Evolutionary conservation across 768 basidiomycete species (phyloP).

Genomic region (Termitomyces sp.): DNA sequence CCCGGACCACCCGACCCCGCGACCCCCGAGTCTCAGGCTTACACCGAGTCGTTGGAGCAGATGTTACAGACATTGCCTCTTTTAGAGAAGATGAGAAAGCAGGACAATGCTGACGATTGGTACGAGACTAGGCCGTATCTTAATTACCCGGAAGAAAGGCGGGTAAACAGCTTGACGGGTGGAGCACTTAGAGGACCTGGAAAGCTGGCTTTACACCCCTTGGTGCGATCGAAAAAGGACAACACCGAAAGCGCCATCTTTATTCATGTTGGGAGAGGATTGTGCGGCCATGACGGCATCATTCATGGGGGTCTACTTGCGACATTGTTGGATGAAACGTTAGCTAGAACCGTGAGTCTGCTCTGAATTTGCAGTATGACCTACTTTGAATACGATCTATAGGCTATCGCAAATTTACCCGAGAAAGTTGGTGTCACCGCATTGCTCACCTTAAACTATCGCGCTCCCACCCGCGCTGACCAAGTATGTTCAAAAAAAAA

Average conservation of each 20-base stretch:
- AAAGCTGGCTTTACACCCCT: constrained; percentile 72
- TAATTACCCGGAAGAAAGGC: constrained; percentile 60
- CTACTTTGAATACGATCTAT: background rate
- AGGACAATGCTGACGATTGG: constrained; percentile 53
- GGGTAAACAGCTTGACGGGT: constrained; percentile 79
- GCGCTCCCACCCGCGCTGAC: constrained; percentile 84
- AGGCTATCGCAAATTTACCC: constrained; percentile 86
- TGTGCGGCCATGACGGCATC: constrained; percentile 95
- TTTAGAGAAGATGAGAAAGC: constrained; percentile 35
- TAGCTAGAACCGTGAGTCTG: constrained; percentile 67
- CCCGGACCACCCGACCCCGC: constrained; percentile 61
- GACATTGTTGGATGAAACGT: constrained; percentile 81
- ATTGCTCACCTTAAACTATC: constrained; percentile 73
- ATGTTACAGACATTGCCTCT: constrained; percentile 60
- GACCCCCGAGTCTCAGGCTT: constrained; percentile 51
- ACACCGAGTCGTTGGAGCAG: constrained; percentile 58
- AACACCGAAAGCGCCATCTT: constrained; percentile 68
- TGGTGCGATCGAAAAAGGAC: constrained; percentile 71
- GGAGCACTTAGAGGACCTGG: constrained; percentile 87
- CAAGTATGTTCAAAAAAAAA: constrained; percentile 59
- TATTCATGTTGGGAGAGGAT: constrained; percentile 75
- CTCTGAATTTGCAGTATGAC: background rate
- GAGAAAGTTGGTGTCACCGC: constrained; percentile 93
- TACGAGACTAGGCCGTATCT: constrained; percentile 78
- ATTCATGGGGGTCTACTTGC: constrained; percentile 91